These are phyloP conservation scores for Conringia planisiliqua DNA, from an alignment of 345 rosid genomes.

Conservation along the genomic window DNA sequence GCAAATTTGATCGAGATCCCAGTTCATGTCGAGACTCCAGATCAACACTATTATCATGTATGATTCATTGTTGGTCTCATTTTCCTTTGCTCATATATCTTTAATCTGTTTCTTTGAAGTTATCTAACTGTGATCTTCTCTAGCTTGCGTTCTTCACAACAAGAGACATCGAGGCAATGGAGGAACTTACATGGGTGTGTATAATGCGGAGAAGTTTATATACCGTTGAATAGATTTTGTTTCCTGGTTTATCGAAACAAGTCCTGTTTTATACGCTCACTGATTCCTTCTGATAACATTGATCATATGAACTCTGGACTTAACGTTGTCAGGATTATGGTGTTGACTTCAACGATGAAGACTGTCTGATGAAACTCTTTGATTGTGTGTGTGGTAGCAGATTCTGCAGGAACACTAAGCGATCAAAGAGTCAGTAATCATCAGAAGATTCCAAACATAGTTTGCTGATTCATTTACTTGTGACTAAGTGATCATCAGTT, in stretches of 20 bases:
- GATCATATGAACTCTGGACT: not conserved
- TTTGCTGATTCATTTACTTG: not conserved
- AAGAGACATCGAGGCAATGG: constrained; percentile 54
- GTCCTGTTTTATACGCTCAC: not conserved
- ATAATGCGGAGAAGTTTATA: not conserved
- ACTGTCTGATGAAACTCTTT: constrained; percentile 46
- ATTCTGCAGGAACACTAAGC: constrained; percentile 67
- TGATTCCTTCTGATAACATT: not conserved
- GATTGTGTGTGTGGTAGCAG: constrained; percentile 66
- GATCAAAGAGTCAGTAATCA: constrained; percentile 45
- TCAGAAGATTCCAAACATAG: not conserved
- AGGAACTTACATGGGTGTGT: constrained; percentile 83
- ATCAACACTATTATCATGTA: constrained; percentile 77
- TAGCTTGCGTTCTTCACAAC: constrained; percentile 80
- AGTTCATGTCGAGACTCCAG: constrained; percentile 68
- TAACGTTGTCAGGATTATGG: constrained; percentile 69
- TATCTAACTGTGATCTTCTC: not conserved
- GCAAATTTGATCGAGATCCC: constrained; percentile 83
- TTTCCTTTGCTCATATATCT: not conserved
- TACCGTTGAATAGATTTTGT: too few species aligned
- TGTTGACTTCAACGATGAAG: constrained; percentile 65
- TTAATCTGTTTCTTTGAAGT: not conserved
- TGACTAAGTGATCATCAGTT: not conserved
- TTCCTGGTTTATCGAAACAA: not conserved
- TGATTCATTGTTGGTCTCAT: not conserved